Evolutionary conservation across 78 protist species (phyloP), one percentile per base, ranked within the genome.

Genomic region (Trichosphaerium sp.): DNA sequence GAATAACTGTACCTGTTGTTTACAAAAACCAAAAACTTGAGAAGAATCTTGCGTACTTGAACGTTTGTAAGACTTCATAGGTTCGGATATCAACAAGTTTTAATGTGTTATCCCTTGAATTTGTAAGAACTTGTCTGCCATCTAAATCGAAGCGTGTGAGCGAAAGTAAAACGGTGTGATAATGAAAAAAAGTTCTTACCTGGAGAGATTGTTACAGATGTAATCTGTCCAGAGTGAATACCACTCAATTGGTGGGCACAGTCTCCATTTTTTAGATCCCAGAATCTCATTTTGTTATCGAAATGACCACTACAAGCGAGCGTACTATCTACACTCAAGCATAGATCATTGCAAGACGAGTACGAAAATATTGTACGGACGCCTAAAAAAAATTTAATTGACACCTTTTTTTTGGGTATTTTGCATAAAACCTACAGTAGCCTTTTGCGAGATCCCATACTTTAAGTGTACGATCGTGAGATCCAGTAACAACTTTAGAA

Each of bases 381-480:
- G 52, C 65, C 63, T 57, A 1, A 15, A 5, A 23, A 21, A 56
- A 8, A 3, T 37, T 3, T 40, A 8, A 56, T 10, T 4, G 57
- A 3, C 21, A n/a, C n/a, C n/a, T n/a, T n/a, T n/a, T n/a, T n/a
- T n/a, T n/a, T n/a, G n/a, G 57, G 3, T 51, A 31, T 51, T 3
- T 3, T 28, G 6, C 4, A 35, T 35, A 65, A 41, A 60, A 3
- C 31, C 7, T 52, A 51, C 83, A 80, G 73, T 82, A 82, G 8
- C 92, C 92, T 4, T 43, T 74, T 32, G 65, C 56, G 2, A 88
- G 60, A 42, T 88, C 92, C 88, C 88, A 88, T 1, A 88, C n/a
- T 49, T 82, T 82, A 15, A 88, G 69, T 3, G 92, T 82, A 26
- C 92, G 70, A 55, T 88, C 92, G 31, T 82, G 87, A 39, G 81